Base-by-base conservation (phyloP, 208 protist genomes). In the Novymonas esmeraldas region DNA sequence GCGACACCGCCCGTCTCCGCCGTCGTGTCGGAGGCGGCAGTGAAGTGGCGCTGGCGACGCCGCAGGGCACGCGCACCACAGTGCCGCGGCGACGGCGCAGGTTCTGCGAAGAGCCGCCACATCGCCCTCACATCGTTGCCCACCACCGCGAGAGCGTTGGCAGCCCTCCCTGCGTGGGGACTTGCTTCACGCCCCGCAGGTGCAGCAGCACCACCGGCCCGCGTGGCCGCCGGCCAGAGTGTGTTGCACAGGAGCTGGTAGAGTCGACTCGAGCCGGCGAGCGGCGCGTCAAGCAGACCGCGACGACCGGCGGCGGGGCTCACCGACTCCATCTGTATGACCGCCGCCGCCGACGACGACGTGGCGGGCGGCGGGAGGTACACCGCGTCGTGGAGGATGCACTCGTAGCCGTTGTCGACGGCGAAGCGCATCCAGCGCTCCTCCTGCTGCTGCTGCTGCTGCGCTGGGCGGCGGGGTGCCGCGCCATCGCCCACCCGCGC, bases 161-260 rank as follows among this genome's bases (percentile, higher is more conserved):
- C 42, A 36, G 44, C n/a, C n/a, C n/a, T n/a, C n/a, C n/a, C n/a
- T n/a, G n/a, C n/a, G n/a, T n/a, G n/a, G n/a, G n/a, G n/a, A n/a
- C n/a, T n/a, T n/a, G n/a, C n/a, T n/a, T n/a, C n/a, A n/a, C n/a
- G n/a, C n/a, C n/a, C 38, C 38, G 38, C 11, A 6, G 11, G 38
- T 41, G 26, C 22, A n/a, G 26, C 33, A 13, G 24, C 4, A 14
- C 16, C 22, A 48, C 56, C 36, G 26, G 31, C 56, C 6, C 18
- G 76, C 51, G 71, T 60, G 3, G 3, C 10, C 13, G 62, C 54
- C 0, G 86, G 81, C 86, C 86, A 92, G 26, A 87, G 45, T 4
- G 82, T 85, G 60, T 85, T 89, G 59, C 80, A 75, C 16, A 92
- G 59, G 24, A 92, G 57, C 45, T 89, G 80, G 20, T 76, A 71